phyloP scores from a whole-genome alignment of 345 rosid genomes.

The Euphorbia peplus region DNA sequence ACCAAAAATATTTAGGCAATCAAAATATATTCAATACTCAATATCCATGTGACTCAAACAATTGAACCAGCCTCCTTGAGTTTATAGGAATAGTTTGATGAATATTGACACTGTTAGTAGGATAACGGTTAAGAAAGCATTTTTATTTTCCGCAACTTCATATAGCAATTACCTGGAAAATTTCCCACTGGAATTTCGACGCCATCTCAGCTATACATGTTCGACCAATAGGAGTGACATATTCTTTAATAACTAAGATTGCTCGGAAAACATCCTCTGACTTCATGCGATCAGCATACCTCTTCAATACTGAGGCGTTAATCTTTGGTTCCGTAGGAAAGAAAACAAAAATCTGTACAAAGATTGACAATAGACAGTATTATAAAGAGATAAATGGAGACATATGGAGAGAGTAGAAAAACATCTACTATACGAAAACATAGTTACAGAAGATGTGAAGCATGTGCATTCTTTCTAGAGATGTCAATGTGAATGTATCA shows the following conservation, averaged over 20 bases:
- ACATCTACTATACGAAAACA: background rate
- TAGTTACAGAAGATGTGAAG: background rate
- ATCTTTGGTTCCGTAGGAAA: constrained; percentile 83
- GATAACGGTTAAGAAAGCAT: background rate
- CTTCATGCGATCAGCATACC: constrained; percentile 78
- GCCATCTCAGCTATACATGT: constrained; percentile 67
- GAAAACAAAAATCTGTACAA: constrained; percentile 64
- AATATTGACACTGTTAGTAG: background rate
- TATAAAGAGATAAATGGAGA: background rate
- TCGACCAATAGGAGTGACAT: constrained; percentile 78
- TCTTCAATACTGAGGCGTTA: constrained; percentile 81
- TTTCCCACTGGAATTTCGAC: constrained; percentile 70
- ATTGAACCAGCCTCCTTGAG: background rate
- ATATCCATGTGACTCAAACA: background rate
- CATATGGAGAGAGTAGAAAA: background rate
- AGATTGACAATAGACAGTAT: background rate
- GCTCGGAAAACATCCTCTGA: constrained; percentile 78
- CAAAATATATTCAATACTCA: background rate
- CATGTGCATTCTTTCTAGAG: background rate
- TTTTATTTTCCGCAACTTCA: background rate
- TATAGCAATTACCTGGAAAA: constrained; percentile 59
- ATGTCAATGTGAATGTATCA: background rate
- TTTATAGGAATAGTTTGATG: background rate
- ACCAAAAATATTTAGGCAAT: too few species aligned
- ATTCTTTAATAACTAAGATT: constrained; percentile 72